Evolutionary conservation across 2,329 filamentous ascomycete species (phyloP), one percentile per base, ranked within the genome.

Genomic region (Botrytis fabae): DNA sequence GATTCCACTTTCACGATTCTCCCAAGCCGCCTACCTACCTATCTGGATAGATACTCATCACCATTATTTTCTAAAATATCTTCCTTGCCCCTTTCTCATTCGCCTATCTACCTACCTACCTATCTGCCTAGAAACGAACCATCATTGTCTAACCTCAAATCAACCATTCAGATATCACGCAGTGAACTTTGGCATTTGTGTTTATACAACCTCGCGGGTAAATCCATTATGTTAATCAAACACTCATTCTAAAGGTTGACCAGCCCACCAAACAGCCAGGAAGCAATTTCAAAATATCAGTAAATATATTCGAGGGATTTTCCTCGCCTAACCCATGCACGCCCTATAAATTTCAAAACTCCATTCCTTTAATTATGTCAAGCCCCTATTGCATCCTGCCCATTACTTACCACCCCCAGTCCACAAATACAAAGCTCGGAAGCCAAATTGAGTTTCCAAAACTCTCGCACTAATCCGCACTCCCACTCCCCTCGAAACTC

Each of bases 401-500:
- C 38, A 42, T 59, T 69, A 20, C 48, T n/a, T 32, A 25, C 25
- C 25, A 42, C 48, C 48, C 22, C 65, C 22, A 22, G 38, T 20
- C 35, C 46, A 32, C 28, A 51, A 42, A 42, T 25, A 28, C 38
- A 57, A 57, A 28, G n/a, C 38, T 20, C 54, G 25, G 25, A 69
- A 42, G 48, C 20, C 28, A 6, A 44, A 38, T 32, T 20, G n/a
- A 32, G n/a, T 59, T 69, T 32, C 18, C 35, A 32, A 25, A 8
- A 42, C 35, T 20, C 61, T 9, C 14, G 51, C 14, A 18, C 78
- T 71, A 80, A 76, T 81, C 79, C 65, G 77, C 75, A 69, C 88
- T 90, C 42, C 86, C 85, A 77, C 87, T 86, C 73, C 60, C 60
- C 77, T 90, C 87, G 80, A 85, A 82, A 66, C 84, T 87, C 83